A percentile compares a stretch with the other conserved stretches of the same genome.
These are phyloP conservation scores for Eucalyptus albens DNA, from an alignment of 345 rosid genomes.

Conservation along the genomic window DNA sequence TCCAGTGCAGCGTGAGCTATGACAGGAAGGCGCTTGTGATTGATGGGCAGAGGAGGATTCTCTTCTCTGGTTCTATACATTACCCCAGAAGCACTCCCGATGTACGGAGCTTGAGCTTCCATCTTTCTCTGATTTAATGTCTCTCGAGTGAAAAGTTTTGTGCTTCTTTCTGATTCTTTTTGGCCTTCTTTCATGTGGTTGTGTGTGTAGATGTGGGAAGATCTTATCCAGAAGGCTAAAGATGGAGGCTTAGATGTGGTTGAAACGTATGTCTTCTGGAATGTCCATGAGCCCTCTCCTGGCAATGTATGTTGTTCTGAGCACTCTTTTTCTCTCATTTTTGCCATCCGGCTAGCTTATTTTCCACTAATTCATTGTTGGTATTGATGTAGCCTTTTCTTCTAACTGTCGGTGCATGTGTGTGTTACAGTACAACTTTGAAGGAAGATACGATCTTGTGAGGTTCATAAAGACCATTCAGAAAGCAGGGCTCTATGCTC, in stretches of 20 bases:
- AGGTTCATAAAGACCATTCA: conserved; percentile 77
- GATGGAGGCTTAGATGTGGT: conserved; percentile 93
- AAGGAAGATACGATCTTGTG: conserved; percentile 94
- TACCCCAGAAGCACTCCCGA: conserved; percentile 94
- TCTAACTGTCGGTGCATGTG: neutral
- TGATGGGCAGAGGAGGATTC: conserved; percentile 81
- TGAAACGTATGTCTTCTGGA: conserved; percentile 99
- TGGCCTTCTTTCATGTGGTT: neutral
- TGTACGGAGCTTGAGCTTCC: conserved; percentile 8
- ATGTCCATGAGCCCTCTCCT: conserved; percentile 95
- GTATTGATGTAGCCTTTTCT: neutral
- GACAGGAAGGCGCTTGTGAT: conserved; percentile 81
- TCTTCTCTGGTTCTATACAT: conserved; percentile 91
- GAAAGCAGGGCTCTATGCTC: conserved; percentile 88
- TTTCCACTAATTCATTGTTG: neutral
- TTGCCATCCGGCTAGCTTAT: neutral
- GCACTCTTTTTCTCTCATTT: neutral
- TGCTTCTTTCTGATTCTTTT: neutral
- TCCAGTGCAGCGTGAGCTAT: conserved; percentile 59
- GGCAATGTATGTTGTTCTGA: conserved; percentile 52
- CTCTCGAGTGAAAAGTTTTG: neutral
- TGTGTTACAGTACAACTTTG: conserved; percentile 57
- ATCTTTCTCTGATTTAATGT: neutral
- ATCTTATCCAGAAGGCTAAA: conserved; percentile 94
- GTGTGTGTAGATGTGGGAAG: conserved; percentile 90